Evolutionary conservation across 2,329 filamentous ascomycete species (phyloP), one percentile per base, ranked within the genome.

Genomic region (Volutella citrinella): DNA sequence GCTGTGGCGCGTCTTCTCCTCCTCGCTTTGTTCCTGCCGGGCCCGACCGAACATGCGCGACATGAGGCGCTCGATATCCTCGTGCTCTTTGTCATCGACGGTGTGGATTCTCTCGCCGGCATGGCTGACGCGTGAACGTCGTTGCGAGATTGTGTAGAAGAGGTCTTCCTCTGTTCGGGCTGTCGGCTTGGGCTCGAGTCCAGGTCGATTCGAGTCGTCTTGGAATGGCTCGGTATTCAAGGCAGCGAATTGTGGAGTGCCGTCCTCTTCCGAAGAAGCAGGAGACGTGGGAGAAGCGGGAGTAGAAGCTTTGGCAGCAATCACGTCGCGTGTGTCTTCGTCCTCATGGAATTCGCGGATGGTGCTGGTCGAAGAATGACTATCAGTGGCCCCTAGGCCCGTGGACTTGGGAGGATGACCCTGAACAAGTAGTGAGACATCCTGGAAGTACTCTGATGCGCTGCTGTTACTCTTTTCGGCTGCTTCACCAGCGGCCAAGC

Each of bases 1-100:
- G 17, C 76, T 69, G 52, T 87, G 82, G 15, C 82, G 66, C 0
- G 80, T 83, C 53, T 84, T 78, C 47, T 84, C 82, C 42, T 84
- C 81, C 41, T 85, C 76, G 1, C 79, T 83, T n/a, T 76, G 65
- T 27, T 74, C 70, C 45, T 82, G 80, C 6, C 83, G 70, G 14
- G 74, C 74, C 20, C 69, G 64, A 6, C 83, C 83, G 49, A 87
- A 87, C 72, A 87, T 84, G 4, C 76, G 76, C 0, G 80, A 84
- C 66, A 87, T 78, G 23, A 86, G 60, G 10, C 68, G 65, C 31
- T 80, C 69, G 19, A 82, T 74, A 48, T 80, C 76, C n/a, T 57
- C 43, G 3, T 52, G 44, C n/a, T 65, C 60, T 11, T 61, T 56
- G 0, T 34, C 32, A 1, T 48, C 30, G n/a, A 66, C 65, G 4